A percentile compares a stretch with the other conserved stretches of the same genome.
phyloP scores from a whole-genome alignment of 371 early-diverging fungal genomes.

The Blakeslea trispora region DNA sequence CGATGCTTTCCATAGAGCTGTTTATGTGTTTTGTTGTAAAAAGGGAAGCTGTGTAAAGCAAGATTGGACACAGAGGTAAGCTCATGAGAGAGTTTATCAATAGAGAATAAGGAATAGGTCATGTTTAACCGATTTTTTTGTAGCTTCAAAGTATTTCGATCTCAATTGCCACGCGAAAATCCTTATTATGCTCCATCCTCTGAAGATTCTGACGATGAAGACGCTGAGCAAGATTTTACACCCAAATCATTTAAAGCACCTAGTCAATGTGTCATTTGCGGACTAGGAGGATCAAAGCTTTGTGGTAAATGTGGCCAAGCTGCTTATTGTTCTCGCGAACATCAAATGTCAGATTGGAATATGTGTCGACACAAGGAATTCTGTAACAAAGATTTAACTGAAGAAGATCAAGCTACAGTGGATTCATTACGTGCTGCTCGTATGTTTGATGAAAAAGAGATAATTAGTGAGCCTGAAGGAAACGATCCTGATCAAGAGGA shows the following conservation, averaged over 20 bases:
- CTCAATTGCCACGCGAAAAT: slow-evolving; percentile 85
- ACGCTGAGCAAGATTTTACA: slow-evolving; percentile 24
- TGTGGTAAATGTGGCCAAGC: slow-evolving; percentile 78
- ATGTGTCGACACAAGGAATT: slow-evolving; percentile 70
- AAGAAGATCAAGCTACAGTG: slow-evolving; percentile 16
- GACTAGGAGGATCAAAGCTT: slow-evolving; percentile 72
- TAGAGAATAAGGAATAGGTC: neutral
- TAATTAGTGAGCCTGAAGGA: slow-evolving; percentile 77
- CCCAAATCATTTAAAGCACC: slow-evolving; percentile 43
- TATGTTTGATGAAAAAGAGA: slow-evolving; percentile 71
- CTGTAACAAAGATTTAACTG: slow-evolving; percentile 49
- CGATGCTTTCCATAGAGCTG: slow-evolving; percentile 87
- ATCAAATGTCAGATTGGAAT: slow-evolving; percentile 88
- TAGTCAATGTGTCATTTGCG: slow-evolving; percentile 62
- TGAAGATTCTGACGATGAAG: slow-evolving; percentile 42
- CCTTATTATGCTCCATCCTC: slow-evolving; percentile 61
- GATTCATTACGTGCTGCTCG: slow-evolving; percentile 30
- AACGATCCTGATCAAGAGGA: slow-evolving; percentile 52
- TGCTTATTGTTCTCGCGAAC: slow-evolving; percentile 83
- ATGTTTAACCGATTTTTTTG: neutral
- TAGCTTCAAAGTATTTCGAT: slow-evolving; percentile 85
- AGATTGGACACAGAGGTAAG: slow-evolving; percentile 64
- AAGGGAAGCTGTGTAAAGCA: slow-evolving; percentile 78
- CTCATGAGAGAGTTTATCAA: too few relatives aligned
- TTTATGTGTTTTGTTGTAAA: slow-evolving; percentile 92